Base-by-base conservation (phyloP, 495 filamentous ascomycete species). In the Aspergillus asperescens region DNA sequence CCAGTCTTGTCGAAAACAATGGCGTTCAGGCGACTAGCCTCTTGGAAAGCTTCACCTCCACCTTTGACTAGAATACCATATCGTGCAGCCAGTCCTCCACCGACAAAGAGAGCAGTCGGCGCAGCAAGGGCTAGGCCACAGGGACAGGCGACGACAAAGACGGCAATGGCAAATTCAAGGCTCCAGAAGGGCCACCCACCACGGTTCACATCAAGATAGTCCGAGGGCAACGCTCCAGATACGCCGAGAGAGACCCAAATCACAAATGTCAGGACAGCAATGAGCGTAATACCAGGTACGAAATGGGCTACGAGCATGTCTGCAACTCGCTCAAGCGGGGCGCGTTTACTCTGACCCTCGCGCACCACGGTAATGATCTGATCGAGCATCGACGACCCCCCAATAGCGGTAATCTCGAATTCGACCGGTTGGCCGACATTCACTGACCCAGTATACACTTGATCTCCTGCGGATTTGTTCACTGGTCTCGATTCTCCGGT, bases 1-100 rank as follows among this genome's bases (percentile, higher is more conserved):
- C 92, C 92, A 0, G 92, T 97, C 73, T 97, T 97, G 73, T 97
- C 92, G 59, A 97, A 96, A 12, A 96, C 89, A 18, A 96, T 82
- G 48, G 83, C 85, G 63, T 94, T 88, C 6, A 96, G 76, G 4
- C 77, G 77, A 56, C 89, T 94, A 9, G 93, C 90, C 71, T 94
- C 90, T 67, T 97, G 88, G 60, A 97, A 96, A 1, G 93, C 92
- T 62, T 95, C 89, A 20, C 92, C 93, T 15, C 92, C 92, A n/a
- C 92, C 92, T 66, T 93, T 92, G 53, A 90, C 92, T 3, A 97
- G 71, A 43, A 97, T 94, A 5, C 93, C 92, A 61, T 91, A 73
- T 57, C 86, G 84, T 3, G 92, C 92, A 12, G 93, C 92, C 3
- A 97, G 66, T 0, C 90, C 92, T 44, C 88, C 82, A 5, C 92